phyloP scores from a whole-genome alignment of 352 stramenopile species.

The Phytophthora palmivora region DNA sequence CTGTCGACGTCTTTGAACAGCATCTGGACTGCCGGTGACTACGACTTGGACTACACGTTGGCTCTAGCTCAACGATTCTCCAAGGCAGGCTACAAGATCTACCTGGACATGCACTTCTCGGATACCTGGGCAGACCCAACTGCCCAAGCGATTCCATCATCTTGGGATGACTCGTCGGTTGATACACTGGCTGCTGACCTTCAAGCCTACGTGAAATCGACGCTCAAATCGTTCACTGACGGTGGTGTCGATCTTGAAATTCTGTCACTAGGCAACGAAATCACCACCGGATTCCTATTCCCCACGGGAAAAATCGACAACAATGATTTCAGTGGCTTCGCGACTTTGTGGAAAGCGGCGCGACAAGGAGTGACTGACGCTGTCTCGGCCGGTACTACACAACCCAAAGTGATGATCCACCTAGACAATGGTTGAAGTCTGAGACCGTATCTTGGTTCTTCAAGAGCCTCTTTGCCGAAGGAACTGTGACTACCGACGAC shows the following conservation, averaged over 20 bases:
- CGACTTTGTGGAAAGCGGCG: constrained; percentile 36
- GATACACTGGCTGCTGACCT: constrained; percentile 20
- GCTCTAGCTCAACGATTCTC: constrained; percentile 34
- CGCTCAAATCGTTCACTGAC: constrained; percentile 35
- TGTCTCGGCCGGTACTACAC: constrained; percentile 24
- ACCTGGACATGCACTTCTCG: constrained; percentile 47
- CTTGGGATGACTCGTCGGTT: constrained; percentile 30
- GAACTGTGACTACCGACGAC: constrained; percentile 35
- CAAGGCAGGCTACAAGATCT: constrained; percentile 42
- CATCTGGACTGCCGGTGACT: constrained; percentile 32
- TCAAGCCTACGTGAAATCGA: constrained; percentile 33
- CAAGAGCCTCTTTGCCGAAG: constrained; percentile 31
- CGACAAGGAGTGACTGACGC: constrained; percentile 37
- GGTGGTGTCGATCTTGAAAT: constrained; percentile 31
- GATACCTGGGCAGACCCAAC: constrained; percentile 39
- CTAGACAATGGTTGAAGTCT: constrained; percentile 46
- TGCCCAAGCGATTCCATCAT: constrained; percentile 16
- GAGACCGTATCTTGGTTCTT: constrained; percentile 42
- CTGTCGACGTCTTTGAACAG: too few relatives aligned
- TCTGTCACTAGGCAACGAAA: constrained; percentile 42
- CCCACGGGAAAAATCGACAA: constrained; percentile 29
- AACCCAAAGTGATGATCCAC: constrained; percentile 50
- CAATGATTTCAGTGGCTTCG: constrained; percentile 34
- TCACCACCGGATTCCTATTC: constrained; percentile 38
- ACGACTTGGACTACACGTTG: constrained; percentile 34